Evolutionary conservation across 1,284 basidiomycete species (phyloP).

Genomic region (Coriolopsis trogii): DNA sequence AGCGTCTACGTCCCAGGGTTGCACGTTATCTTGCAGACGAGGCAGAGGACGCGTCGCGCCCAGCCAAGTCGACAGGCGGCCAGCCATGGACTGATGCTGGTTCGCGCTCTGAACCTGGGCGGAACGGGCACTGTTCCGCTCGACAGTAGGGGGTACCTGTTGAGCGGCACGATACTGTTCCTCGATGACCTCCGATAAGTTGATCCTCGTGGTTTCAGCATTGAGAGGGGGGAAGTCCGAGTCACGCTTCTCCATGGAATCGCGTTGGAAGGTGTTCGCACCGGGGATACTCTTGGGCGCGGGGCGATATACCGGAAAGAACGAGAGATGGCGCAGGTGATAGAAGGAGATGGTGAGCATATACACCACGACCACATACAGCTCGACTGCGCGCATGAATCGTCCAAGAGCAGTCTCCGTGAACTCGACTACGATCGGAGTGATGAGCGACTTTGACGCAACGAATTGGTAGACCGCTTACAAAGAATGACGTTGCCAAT

Average conservation of each 20-base stretch:
- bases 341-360: constrained; percentile 57
- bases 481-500: constrained; percentile 61
- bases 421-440: constrained; percentile 53
- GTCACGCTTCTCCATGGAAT: constrained; percentile 13
- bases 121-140: constrained; percentile 16
- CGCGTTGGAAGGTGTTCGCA: constrained; percentile 30
- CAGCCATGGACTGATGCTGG: constrained; percentile 21
- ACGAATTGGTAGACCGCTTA: constrained; percentile 41
- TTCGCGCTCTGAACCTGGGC: constrained; percentile 13
- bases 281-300: constrained; percentile 27
- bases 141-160: constrained; percentile 16
- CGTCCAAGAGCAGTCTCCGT: constrained; percentile 72
- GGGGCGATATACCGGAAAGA: constrained; percentile 18
- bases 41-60: constrained; percentile 11
- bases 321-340: constrained; percentile 30
- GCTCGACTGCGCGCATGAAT: constrained; percentile 65
- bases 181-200: constrained; percentile 16
- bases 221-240: background rate
- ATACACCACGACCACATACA: constrained; percentile 66
- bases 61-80: constrained; percentile 21
- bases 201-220: background rate
- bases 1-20: constrained; percentile 20
- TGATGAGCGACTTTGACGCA: constrained; percentile 2
- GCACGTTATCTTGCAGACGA: constrained; percentile 4
- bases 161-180: constrained; percentile 15